phyloP scores from a whole-genome alignment of 1,284 basidiomycete genomes.

The Paramarasmius palmivorus region DNA sequence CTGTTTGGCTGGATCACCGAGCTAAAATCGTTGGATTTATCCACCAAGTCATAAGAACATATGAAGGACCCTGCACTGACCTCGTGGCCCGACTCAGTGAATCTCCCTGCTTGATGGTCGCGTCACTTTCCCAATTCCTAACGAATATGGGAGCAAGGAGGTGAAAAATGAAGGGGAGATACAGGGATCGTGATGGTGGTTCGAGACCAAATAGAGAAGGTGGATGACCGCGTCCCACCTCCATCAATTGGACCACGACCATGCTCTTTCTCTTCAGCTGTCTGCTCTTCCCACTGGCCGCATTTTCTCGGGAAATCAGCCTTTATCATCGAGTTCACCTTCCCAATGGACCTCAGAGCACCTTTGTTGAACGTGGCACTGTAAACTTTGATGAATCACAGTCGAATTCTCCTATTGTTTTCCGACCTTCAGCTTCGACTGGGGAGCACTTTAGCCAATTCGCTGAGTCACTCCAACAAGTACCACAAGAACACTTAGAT shows the following conservation, averaged over 20 bases:
- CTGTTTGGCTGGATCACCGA: too few relatives aligned
- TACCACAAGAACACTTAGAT: slow-evolving; percentile 28
- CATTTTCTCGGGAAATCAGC: slow-evolving; percentile 3
- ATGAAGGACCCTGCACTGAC: too few relatives aligned
- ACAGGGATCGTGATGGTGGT: neutral
- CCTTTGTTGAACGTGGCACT: slow-evolving; percentile 34
- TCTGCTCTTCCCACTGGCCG: slow-evolving; percentile 7
- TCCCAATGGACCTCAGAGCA: slow-evolving; percentile 20
- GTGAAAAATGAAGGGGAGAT: too few relatives aligned
- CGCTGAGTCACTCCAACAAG: slow-evolving; percentile 34
- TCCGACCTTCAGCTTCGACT: slow-evolving; percentile 41
- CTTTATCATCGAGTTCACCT: slow-evolving; percentile 15
- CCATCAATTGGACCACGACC: neutral
- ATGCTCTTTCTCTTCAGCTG: slow-evolving; percentile 5
- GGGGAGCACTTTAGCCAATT: slow-evolving; percentile 44
- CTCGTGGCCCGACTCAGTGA: too few relatives aligned
- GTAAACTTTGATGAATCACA: slow-evolving; percentile 34
- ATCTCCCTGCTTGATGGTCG: too few relatives aligned
- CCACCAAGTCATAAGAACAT: too few relatives aligned
- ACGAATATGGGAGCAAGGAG: too few relatives aligned
- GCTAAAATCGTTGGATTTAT: too few relatives aligned
- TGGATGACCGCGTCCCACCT: neutral
- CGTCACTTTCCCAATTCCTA: too few relatives aligned
- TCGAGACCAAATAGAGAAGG: neutral
- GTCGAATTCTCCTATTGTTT: slow-evolving; percentile 23